These are phyloP conservation scores for Fusarium robinianum DNA, from an alignment of 2,329 filamentous ascomycete genomes.

Conservation along the genomic window DNA sequence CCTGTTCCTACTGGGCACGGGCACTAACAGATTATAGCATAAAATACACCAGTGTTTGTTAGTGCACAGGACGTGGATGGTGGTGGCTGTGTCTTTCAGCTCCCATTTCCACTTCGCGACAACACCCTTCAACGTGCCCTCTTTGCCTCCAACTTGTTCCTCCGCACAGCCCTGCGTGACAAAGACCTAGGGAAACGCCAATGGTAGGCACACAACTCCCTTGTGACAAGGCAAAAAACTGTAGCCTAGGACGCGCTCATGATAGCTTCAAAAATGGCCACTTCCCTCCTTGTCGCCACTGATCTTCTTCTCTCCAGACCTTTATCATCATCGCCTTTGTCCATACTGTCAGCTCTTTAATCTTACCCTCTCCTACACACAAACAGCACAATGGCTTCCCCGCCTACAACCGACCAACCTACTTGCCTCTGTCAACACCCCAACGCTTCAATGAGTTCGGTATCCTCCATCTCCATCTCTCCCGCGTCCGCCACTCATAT, in stretches of 20 bases:
- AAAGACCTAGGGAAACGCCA: conserved; percentile 3
- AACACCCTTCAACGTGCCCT: neutral
- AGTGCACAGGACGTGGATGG: too few species aligned
- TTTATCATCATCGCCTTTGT: neutral
- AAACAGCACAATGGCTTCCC: too few species aligned
- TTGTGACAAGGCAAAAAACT: neutral
- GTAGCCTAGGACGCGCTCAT: neutral
- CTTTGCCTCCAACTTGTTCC: too few species aligned
- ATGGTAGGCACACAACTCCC: neutral
- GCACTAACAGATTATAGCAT: too few species aligned
- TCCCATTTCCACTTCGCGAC: conserved; percentile 7
- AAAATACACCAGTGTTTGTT: neutral
- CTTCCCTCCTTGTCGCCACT: neutral
- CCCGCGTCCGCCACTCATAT: neutral
- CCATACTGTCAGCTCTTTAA: neutral
- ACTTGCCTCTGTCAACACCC: too few species aligned
- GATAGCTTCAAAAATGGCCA: conserved; percentile 19
- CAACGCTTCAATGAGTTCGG: neutral
- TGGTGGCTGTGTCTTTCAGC: conserved; percentile 18
- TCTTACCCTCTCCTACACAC: neutral
- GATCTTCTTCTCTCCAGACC: neutral
- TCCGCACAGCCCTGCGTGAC: conserved; percentile 13
- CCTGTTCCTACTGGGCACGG: too few species aligned
- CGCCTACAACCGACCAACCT: too few species aligned
- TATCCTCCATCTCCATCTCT: neutral